A percentile compares a stretch with the other conserved stretches of the same genome.
Evolutionary conservation across 139 green algal species (phyloP).

Genomic region (Tetraselmis striata): DNA sequence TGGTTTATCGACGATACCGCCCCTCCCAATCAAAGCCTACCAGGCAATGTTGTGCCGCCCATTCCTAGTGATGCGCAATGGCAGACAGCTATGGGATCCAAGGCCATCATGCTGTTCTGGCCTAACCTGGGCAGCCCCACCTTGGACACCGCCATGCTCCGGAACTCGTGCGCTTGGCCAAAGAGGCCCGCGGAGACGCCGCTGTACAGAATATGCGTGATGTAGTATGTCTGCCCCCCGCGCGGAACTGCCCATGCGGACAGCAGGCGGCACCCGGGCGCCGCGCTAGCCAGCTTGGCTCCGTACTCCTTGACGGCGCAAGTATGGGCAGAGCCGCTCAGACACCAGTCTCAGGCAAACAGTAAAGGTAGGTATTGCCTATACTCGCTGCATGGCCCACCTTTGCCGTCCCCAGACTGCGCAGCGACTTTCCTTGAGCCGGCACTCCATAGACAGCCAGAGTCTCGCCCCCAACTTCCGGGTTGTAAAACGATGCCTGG

Average conservation of each 20-base stretch:
- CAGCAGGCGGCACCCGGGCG: not conserved
- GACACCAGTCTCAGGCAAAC: no score
- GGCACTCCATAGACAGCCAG: not conserved
- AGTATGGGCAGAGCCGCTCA: no score
- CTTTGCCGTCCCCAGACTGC: not conserved
- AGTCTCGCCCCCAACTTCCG: not conserved
- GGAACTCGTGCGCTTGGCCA: not conserved
- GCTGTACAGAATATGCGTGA: not conserved
- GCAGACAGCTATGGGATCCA: no score
- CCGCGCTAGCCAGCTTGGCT: no score
- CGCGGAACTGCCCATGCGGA: not conserved
- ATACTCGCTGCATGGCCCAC: no score
- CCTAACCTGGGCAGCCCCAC: no score
- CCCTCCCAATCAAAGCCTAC: no score
- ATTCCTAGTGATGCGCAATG: no score
- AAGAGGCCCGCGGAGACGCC: not conserved
- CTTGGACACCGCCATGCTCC: not conserved
- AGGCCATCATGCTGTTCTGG: no score
- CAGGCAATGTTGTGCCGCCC: no score
- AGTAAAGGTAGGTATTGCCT: no score
- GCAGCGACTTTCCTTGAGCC: not conserved
- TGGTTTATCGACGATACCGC: no score
- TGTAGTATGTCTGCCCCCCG: not conserved
- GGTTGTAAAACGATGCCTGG: not conserved
- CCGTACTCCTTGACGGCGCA: not conserved